Evolutionary conservation across 208 protist genomes (phyloP).

Genomic region (Leishmania amazonensis): DNA sequence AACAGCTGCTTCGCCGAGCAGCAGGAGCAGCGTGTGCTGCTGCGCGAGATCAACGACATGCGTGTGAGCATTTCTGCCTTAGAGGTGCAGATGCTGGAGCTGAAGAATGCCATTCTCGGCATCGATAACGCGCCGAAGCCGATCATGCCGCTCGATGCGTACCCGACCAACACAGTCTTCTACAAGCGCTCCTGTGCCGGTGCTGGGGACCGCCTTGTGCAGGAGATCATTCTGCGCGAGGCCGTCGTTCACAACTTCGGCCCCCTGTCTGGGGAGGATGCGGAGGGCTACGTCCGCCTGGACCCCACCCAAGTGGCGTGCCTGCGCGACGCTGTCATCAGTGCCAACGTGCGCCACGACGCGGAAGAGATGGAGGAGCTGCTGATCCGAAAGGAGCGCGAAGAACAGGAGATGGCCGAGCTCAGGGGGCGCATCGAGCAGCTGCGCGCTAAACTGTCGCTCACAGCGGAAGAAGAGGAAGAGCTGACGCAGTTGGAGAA

Average conservation of each 20-base stretch:
- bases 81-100: constrained; percentile 62
- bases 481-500: constrained; percentile 73
- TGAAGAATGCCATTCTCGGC: constrained; percentile 54
- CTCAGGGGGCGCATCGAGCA: constrained; percentile 54
- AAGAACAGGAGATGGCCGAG: constrained; percentile 66
- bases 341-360: constrained; percentile 56
- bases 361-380: constrained; percentile 67
- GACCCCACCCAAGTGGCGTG: constrained; percentile 34
- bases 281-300: constrained; percentile 63
- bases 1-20: constrained; percentile 72
- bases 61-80: constrained; percentile 62
- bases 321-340: constrained; percentile 42
- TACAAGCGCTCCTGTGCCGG: constrained; percentile 53
- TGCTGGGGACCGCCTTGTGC: constrained; percentile 52
- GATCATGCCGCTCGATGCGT: constrained; percentile 43
- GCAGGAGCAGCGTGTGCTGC: constrained; percentile 71
- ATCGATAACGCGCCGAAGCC: constrained; percentile 36
- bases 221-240: constrained; percentile 64
- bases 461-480: constrained; percentile 73
- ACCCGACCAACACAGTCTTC: constrained; percentile 54
- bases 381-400: constrained; percentile 43
- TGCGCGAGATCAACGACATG: constrained; percentile 79
- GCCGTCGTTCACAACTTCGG: constrained; percentile 74
- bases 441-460: constrained; percentile 43
- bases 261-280: constrained; percentile 36